A percentile compares a stretch with the other conserved stretches of the same genome.
Conservation (phyloP, 176 grass and related monocot species). For the Oryza longistaminata region DNA sequence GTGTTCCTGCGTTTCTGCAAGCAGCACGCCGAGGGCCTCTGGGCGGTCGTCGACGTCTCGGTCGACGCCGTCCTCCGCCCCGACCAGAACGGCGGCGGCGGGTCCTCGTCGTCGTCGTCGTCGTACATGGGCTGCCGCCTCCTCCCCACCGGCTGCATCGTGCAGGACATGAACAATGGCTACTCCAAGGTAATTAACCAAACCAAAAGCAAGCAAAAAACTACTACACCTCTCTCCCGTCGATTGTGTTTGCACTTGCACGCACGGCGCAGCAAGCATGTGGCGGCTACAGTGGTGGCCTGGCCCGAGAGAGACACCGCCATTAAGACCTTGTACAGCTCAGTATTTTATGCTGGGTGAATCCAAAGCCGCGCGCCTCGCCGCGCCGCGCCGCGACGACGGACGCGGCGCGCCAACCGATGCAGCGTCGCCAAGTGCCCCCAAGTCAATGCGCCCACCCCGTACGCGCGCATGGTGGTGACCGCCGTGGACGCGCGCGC, state of each 20-base stretch:
- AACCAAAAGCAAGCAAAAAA: not conserved
- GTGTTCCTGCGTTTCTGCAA: constrained; percentile 85
- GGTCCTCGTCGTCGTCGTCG: not conserved
- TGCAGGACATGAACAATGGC: constrained; percentile 69
- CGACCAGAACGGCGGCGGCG: constrained; percentile 2
- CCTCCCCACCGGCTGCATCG: constrained; percentile 70
- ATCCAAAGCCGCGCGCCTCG: too few species aligned
- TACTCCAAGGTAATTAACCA: constrained; percentile 64
- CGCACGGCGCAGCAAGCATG: constrained; percentile 42
- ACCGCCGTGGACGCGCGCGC: not conserved
- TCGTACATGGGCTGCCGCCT: constrained; percentile 61
- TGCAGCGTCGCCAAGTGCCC: not conserved
- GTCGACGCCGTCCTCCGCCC: constrained; percentile 51
- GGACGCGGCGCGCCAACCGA: not conserved
- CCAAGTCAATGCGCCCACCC: constrained; percentile 36
- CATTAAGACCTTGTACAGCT: constrained; percentile 27
- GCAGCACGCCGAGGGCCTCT: constrained; percentile 77
- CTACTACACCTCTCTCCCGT: too few species aligned
- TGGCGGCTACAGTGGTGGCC: constrained; percentile 30
- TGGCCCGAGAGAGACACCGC: not conserved
- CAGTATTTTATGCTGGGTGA: constrained; percentile 47
- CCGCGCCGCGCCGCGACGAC: not conserved
- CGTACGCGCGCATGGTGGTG: not conserved
- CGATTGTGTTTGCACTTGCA: not conserved
- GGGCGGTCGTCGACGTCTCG: constrained; percentile 89